Base-by-base conservation (phyloP, 495 filamentous ascomycete species). In the Aspergillus taichungensis region DNA sequence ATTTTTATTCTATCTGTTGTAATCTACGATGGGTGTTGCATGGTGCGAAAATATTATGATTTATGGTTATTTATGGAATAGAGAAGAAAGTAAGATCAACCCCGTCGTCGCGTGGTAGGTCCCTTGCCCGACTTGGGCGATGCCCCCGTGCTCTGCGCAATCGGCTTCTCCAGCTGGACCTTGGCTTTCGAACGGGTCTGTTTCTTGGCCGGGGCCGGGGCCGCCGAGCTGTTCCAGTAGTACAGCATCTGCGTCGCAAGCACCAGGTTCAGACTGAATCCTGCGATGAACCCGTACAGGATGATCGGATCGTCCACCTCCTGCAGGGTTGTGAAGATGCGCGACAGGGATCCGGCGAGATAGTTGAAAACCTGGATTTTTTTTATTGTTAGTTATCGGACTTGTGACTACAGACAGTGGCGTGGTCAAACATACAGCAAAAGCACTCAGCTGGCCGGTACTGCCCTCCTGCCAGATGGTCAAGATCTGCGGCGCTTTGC, bases 261-360 rank as follows among this genome's bases (percentile, higher is more conserved):
- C 44, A 98, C 75, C 49, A 82, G 67, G 67, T 98, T 98, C 52
- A 98, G 78, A 29, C 74, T 67, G 61, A 94, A 95, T 14, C 85
- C 94, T 2, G 86, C 87, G 37, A 96, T 63, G 73, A 92, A 96
- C 14, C 88, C 84, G 61, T 91, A 95, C 11, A 98, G 77, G 53
- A 98, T 96, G 45, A 97, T 72, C 62, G 86, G 85, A 64, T 98
- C 92, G 53, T 92, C 83, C 49, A 96, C 89, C 72, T 98, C 92
- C 56, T 95, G 87, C 39, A 97, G 65, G 3, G 94, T 98, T 13
- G 92, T 98, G 66, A 95, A 96, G 71, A 98, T 94, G 55, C 92
- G 83, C 9, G 87, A 84, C 33, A 95, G 79, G 46, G 87, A 92
- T 9, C 92, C 92, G 55, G 78, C 71, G 54, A 98, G 88, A 66